These are phyloP conservation scores for Ustilago bromivora DNA, from an alignment of 1,284 basidiomycete species.

Conservation along the genomic window DNA sequence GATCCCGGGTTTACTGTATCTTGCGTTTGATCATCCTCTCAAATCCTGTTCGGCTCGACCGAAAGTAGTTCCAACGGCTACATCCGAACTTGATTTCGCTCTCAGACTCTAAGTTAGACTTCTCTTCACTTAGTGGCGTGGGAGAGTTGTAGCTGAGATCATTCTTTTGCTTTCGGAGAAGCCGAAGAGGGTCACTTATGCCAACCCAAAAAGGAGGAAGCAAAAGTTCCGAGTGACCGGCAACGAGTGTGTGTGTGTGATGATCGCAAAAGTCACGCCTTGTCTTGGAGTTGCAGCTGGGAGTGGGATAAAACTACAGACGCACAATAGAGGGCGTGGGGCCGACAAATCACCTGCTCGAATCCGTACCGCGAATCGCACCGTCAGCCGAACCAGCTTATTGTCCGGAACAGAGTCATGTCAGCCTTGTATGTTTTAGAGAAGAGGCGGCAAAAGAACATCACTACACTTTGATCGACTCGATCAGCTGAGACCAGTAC, in stretches of 20 bases:
- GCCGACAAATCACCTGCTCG: constrained; percentile 1
- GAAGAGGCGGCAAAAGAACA: not conserved
- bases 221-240: not conserved
- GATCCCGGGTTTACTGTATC: not conserved
- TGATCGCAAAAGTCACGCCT: not conserved
- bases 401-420: too few species aligned
- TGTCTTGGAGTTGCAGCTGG: not conserved
- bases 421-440: not conserved
- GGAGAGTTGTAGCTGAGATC: too few species aligned
- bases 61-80: not conserved
- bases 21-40: not conserved
- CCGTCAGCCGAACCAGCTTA: too few species aligned
- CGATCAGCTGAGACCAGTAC: not conserved
- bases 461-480: not conserved
- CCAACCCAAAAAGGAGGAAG: not conserved
- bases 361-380: not conserved
- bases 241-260: not conserved
- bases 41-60: not conserved
- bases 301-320: not conserved
- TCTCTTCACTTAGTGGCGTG: too few species aligned
- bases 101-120: too few species aligned
- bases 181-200: not conserved
- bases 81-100: not conserved
- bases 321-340: not conserved
- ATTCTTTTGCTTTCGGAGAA: not conserved